Evolutionary conservation across 169 alveolate genomes (phyloP).

Genomic region (Cryptosporidium muris): DNA sequence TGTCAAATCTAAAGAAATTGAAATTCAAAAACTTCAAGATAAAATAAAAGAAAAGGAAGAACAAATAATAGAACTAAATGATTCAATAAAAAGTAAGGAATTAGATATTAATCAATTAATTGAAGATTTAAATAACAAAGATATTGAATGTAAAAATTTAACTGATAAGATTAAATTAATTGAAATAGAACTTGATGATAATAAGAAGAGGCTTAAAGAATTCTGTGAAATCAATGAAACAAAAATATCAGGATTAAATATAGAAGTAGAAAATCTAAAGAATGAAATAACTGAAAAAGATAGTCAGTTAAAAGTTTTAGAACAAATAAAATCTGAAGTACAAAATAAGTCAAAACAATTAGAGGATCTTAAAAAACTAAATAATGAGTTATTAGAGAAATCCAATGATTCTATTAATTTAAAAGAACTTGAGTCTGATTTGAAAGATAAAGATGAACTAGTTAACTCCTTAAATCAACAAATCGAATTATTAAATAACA

Average conservation of each 20-base stretch:
- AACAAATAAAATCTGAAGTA: no score
- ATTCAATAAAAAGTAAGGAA: conserved; percentile 9
- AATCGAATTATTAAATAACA: conserved; percentile 19
- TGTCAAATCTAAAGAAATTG: conserved; percentile 25
- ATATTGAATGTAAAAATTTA: conserved; percentile 43
- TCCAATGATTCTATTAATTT: no score
- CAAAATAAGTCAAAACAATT: no score
- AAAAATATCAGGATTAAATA: conserved; percentile 41
- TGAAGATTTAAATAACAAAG: conserved; percentile 18
- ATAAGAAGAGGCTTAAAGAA: conserved; percentile 15
- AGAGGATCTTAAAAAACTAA: no score
- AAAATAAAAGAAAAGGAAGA: neutral
- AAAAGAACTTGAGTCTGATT: neutral
- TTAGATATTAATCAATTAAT: conserved; percentile 13
- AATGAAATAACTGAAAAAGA: neutral
- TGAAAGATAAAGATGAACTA: conserved; percentile 49
- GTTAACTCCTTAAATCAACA: conserved; percentile 29
- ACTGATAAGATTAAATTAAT: conserved; percentile 28
- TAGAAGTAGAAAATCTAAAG: conserved; percentile 19
- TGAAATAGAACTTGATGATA: conserved; percentile 25
- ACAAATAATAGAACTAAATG: neutral
- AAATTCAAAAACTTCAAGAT: conserved; percentile 22
- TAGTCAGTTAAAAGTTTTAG: no score
- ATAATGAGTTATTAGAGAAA: no score
- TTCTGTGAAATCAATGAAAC: neutral